Evolutionary conservation across 176 grass and related monocot species (phyloP).

Genomic region (Oryza australiensis): DNA sequence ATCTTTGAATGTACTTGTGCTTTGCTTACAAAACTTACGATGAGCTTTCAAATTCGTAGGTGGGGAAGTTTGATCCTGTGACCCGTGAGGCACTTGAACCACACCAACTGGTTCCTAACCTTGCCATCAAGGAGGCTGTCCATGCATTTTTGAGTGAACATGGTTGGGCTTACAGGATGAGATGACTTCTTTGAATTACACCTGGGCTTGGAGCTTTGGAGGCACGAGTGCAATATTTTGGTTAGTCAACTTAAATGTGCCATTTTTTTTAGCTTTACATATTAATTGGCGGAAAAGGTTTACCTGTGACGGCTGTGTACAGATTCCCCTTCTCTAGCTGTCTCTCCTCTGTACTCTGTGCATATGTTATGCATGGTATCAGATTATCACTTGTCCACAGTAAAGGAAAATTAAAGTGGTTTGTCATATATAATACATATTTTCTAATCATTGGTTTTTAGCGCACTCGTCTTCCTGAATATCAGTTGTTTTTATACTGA

Average conservation of each 20-base stretch:
- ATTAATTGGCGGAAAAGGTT: background rate
- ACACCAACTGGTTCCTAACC: conserved; percentile 82
- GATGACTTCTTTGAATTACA: conserved; percentile 41
- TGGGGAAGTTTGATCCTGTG: conserved; percentile 89
- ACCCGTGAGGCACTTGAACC: conserved; percentile 66
- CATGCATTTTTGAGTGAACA: conserved; percentile 81
- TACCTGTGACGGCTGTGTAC: conserved; percentile 15
- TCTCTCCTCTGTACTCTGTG: background rate
- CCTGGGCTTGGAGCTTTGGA: conserved; percentile 6
- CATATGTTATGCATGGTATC: background rate
- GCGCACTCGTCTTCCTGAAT: background rate
- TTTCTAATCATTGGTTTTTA: background rate
- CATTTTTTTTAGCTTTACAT: background rate
- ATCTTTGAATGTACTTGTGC: background rate
- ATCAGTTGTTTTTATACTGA: background rate
- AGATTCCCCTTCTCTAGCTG: conserved; percentile 16
- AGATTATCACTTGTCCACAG: background rate
- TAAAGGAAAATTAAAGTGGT: background rate
- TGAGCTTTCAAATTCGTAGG: conserved; percentile 43
- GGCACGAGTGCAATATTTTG: conserved; percentile 20
- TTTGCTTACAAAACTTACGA: background rate
- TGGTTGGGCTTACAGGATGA: conserved; percentile 85
- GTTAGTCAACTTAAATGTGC: background rate
- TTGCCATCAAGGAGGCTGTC: conserved; percentile 86
- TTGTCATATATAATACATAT: background rate